Evolutionary conservation across 192 early-diverging fungal genomes (phyloP), one percentile per base, ranked within the genome.

Genomic region (Jimgerdemannia flammicorona): DNA sequence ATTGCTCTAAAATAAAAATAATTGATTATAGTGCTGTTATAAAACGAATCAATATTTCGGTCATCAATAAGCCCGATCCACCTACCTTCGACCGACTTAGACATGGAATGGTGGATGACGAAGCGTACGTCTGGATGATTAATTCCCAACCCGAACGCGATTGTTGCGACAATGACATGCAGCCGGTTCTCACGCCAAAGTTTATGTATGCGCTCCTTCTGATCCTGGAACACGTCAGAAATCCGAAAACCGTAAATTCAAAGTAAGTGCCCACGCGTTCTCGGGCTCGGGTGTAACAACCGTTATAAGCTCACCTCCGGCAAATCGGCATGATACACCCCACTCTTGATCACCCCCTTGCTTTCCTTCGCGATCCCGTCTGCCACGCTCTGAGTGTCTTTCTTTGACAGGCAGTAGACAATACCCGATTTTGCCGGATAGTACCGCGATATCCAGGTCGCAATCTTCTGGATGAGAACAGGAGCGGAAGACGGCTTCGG

Each of bases 131-230:
- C 87, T 49, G 87, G 77, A 73, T 94, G 91, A 77, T 94, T 90
- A 7, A 93, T 87, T 11, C 92, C 92, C 81, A 94, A 80, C 9
- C 93, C 93, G 83, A 93, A 93, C 0, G 91, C 93, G 44, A 93
- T 89, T 0, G 93, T 94, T 4, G 93, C 92, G 3, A 91, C 88
- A 67, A 92, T 80, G 40, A 94, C 88, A 66, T 93, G 83, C 1
- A 93, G 73, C 19, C 82, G 74, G 54, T 92, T 93, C 7, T 69
- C 76, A 72, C 92, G 94, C 98, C 98, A 99, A 39, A 87, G 89
- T 67, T 88, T 78, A 81, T 99, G 98, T 18, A 95, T 88, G 3
- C 84, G 78, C 39, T 82, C 69, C 10, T 95, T 86, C 64, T 98
- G 95, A 65, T 88, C 87, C 74, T 93, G 89, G 43, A 91, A 88